Conservation (phyloP, 2,329 filamentous ascomycete species). For the Erysiphe pulchra region DNA sequence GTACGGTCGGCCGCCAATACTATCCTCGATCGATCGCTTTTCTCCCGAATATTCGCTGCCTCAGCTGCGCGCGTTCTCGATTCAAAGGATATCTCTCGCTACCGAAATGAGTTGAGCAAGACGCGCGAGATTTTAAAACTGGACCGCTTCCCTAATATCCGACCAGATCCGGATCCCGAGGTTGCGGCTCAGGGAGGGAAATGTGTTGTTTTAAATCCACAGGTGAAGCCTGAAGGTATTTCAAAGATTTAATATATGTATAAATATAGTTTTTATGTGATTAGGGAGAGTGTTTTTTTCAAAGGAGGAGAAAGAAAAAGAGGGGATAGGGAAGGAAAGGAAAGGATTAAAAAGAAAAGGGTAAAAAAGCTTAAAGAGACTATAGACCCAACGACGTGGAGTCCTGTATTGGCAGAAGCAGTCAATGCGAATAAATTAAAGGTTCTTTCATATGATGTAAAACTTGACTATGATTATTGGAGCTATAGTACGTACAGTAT, state of each 20-base stretch:
- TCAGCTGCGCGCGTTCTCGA: constrained; percentile 58
- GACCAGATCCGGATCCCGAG: constrained; percentile 31
- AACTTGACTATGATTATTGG: constrained; percentile 69
- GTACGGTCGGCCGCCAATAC: constrained; percentile 43
- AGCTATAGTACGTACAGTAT: constrained; percentile 35
- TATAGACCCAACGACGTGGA: constrained; percentile 53
- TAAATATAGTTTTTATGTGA: background rate
- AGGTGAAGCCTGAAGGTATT: constrained; percentile 25
- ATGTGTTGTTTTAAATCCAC: constrained; percentile 32
- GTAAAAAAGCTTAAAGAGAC: constrained; percentile 1
- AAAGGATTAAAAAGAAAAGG: background rate
- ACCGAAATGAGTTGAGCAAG: constrained; percentile 38
- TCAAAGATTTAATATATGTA: background rate
- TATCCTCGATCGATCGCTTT: constrained; percentile 60
- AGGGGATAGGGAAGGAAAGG: too few relatives aligned
- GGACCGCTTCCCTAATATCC: constrained; percentile 37
- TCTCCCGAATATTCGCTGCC: constrained; percentile 49
- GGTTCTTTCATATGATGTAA: constrained; percentile 49
- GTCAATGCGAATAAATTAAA: constrained; percentile 41
- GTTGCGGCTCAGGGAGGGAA: constrained; percentile 29
- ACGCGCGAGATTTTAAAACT: constrained; percentile 38
- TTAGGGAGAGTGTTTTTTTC: background rate
- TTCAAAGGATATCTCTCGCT: constrained; percentile 44
- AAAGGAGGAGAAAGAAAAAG: background rate
- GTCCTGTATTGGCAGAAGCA: constrained; percentile 38